Conservation (phyloP, 2,329 filamentous ascomycete genomes). For the Neocatenulostroma microsporum region DNA sequence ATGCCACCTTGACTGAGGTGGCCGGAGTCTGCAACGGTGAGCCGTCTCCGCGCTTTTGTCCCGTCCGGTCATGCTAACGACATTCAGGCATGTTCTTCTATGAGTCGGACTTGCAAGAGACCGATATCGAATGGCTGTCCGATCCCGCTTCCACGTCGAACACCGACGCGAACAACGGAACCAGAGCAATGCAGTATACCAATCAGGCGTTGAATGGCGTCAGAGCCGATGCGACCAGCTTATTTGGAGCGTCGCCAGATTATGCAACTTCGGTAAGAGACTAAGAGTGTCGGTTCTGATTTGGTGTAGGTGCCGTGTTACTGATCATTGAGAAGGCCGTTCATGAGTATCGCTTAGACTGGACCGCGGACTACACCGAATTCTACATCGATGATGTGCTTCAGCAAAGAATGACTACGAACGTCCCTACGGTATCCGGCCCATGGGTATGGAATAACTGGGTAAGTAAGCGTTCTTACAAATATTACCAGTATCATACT, state of each 20-base stretch:
- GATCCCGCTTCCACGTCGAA: constrained; percentile 13
- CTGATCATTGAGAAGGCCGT: too few relatives aligned
- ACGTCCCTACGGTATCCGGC: constrained; percentile 14
- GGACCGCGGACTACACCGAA: constrained; percentile 9
- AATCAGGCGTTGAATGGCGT: constrained; percentile 15
- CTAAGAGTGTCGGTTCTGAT: too few relatives aligned
- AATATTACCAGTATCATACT: constrained; percentile 4
- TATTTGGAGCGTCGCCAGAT: too few relatives aligned
- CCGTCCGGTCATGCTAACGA: too few relatives aligned
- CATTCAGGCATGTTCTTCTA: constrained; percentile 22
- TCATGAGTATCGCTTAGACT: constrained; percentile 20
- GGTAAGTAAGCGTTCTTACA: too few relatives aligned
- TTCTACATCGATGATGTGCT: constrained; percentile 16
- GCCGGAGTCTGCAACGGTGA: constrained; percentile 10
- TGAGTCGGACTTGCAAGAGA: constrained; percentile 15
- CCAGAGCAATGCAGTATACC: constrained; percentile 13
- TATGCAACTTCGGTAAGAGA: too few relatives aligned
- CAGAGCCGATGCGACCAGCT: constrained; percentile 8
- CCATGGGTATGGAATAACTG: constrained; percentile 20
- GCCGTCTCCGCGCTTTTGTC: too few relatives aligned
- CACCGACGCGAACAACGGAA: constrained; percentile 8
- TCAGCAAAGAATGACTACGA: constrained; percentile 7
- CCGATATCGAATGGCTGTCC: constrained; percentile 20
- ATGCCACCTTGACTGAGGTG: constrained; percentile 6
- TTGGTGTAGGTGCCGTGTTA: too few relatives aligned